Conservation (phyloP, 169 alveolate genomes). For the Plasmodium billcollinsi region DNA sequence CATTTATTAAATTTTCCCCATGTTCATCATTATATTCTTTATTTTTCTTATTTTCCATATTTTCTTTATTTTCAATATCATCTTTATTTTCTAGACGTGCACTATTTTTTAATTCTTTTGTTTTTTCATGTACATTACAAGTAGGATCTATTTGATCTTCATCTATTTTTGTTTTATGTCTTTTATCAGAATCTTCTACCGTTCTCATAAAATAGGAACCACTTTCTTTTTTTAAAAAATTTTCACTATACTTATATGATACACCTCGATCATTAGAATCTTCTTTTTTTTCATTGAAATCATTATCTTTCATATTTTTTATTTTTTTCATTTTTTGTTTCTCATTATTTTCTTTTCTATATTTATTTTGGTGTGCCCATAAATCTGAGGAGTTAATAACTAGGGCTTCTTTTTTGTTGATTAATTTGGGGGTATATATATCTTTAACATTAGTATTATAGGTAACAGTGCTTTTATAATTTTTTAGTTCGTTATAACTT, state of each 20-base stretch:
- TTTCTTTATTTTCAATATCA: background rate
- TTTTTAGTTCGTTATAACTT: background rate
- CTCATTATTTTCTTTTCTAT: constrained; percentile 67
- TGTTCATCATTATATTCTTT: background rate
- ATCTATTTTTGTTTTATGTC: no score
- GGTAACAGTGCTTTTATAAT: constrained; percentile 11
- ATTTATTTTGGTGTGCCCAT: constrained; percentile 83
- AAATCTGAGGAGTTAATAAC: constrained; percentile 82
- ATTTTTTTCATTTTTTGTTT: constrained; percentile 54
- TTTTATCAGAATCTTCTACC: no score
- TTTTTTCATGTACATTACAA: no score
- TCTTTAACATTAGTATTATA: constrained; percentile 48
- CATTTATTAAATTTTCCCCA: background rate
- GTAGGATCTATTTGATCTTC: no score
- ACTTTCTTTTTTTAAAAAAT: background rate
- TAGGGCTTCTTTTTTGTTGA: constrained; percentile 76
- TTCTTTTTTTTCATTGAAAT: constrained; percentile 21
- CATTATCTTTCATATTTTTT: constrained; percentile 44
- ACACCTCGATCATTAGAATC: background rate
- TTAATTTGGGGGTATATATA: constrained; percentile 28
- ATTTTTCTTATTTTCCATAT: background rate
- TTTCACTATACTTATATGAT: background rate
- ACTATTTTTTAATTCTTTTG: no score
- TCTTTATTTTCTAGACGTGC: background rate
- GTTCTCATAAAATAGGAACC: background rate